Conservation (phyloP, 345 rosid species). For the Camelina laxa region DNA sequence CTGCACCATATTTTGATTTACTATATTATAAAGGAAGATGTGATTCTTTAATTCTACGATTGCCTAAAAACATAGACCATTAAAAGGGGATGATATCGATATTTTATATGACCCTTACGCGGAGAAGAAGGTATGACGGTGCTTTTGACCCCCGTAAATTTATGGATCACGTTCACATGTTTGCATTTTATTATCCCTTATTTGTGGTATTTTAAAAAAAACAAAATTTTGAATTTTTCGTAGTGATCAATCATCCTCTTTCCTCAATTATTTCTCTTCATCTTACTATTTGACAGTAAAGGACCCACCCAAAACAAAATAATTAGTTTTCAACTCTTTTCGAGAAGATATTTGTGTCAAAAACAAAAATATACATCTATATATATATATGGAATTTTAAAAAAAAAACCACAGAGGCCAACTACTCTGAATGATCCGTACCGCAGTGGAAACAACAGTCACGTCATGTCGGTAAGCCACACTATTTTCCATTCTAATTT, state of each 20-base stretch:
- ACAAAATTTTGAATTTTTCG: not conserved
- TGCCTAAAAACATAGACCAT: not conserved
- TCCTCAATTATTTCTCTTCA: conserved; percentile 21
- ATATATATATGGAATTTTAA: too few relatives aligned
- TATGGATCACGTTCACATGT: conserved; percentile 32
- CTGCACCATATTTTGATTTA: not conserved
- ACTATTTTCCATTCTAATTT: not conserved
- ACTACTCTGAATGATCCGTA: conserved; percentile 25
- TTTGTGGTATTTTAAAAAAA: not conserved
- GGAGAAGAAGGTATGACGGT: conserved; percentile 16
- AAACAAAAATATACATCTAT: not conserved
- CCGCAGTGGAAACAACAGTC: conserved; percentile 14
- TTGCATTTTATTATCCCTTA: conserved; percentile 32
- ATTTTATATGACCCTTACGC: conserved; percentile 15
- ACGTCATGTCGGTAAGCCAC: conserved; percentile 36
- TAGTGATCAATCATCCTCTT: conserved; percentile 24
- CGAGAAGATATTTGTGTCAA: not conserved
- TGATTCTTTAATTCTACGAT: not conserved
- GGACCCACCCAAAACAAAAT: conserved; percentile 22
- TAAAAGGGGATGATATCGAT: not conserved
- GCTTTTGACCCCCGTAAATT: not conserved
- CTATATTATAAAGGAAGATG: not conserved
- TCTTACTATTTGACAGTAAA: conserved; percentile 2
- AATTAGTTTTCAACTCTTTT: not conserved
- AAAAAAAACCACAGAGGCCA: conserved; percentile 1